A percentile compares a stretch with the other conserved stretches of the same genome.
phyloP scores from a whole-genome alignment of 2,329 filamentous ascomycete species.

The Purpureocillium takamizusanense region DNA sequence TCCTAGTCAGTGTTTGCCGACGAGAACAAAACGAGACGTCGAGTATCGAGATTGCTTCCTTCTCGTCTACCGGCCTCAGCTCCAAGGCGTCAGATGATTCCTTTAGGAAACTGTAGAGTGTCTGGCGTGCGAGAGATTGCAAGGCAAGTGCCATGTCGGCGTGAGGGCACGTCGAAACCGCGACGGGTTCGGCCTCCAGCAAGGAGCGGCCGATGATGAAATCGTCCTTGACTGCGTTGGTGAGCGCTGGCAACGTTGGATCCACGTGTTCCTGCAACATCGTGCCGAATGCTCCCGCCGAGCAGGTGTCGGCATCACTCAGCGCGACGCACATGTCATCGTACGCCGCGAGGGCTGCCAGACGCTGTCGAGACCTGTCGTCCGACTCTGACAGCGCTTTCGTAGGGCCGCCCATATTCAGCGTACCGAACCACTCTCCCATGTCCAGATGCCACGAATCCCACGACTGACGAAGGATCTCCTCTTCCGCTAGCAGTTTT shows the following conservation, averaged over 20 bases:
- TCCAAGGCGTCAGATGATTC: constrained; percentile 1
- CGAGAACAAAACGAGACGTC: constrained; percentile 23
- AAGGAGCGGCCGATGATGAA: constrained; percentile 37
- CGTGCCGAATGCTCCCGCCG: constrained; percentile 35
- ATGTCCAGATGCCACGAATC: constrained; percentile 59
- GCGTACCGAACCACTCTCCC: constrained; percentile 43
- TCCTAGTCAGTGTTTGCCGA: constrained; percentile 28
- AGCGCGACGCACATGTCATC: constrained; percentile 47
- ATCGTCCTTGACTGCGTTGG: constrained; percentile 37
- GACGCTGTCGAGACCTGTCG: constrained; percentile 10
- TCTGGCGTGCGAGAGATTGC: constrained; percentile 18
- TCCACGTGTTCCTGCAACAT: constrained; percentile 47
- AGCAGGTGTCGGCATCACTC: constrained; percentile 58
- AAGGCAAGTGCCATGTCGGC: constrained; percentile 17
- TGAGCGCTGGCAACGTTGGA: constrained; percentile 49
- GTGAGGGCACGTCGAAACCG: constrained; percentile 17
- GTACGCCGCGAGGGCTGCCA: constrained; percentile 37
- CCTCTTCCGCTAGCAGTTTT: constrained; percentile 43
- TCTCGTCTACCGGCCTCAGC: constrained; percentile 22
- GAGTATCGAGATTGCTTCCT: constrained; percentile 24
- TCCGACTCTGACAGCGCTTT: constrained; percentile 4
- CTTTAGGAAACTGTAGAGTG: constrained; percentile 4
- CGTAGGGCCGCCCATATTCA: constrained; percentile 30
- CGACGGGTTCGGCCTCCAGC: constrained; percentile 33
- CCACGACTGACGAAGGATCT: constrained; percentile 56